These are phyloP conservation scores for Marchantia polymorpha DNA, from an alignment of 225 moss, liverwort and hornwort genomes.

Conservation along the genomic window DNA sequence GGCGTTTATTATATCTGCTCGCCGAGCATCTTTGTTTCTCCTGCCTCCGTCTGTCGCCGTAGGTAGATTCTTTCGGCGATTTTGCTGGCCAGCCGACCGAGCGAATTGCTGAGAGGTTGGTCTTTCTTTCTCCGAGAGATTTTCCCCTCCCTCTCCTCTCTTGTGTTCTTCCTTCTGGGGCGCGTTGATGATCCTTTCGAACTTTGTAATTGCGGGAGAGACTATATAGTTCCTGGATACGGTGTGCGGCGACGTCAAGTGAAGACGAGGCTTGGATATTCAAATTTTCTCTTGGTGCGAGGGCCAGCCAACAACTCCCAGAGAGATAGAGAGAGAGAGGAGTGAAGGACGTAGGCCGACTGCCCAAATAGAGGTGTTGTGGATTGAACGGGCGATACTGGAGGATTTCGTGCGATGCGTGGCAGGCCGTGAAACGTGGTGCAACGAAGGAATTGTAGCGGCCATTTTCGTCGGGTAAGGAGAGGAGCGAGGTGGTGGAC, in stretches of 20 bases:
- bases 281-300: not conserved
- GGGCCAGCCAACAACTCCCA: not conserved
- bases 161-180: not conserved
- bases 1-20: not conserved
- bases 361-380: not conserved
- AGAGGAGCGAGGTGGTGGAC: not conserved
- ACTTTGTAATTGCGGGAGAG: conserved; percentile 1
- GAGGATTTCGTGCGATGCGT: conserved; percentile 10
- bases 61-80: conserved; percentile 4
- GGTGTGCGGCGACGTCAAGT: not conserved
- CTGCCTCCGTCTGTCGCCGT: not conserved
- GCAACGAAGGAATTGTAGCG: not conserved
- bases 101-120: not conserved
- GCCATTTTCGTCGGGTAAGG: not conserved
- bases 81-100: conserved; percentile 5
- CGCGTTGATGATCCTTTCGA: not conserved
- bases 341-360: not conserved
- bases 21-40: not conserved
- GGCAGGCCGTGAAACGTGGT: not conserved
- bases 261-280: conserved; percentile 1
- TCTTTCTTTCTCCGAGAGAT: not conserved
- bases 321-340: not conserved
- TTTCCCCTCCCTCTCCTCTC: not conserved
- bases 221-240: not conserved
- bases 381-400: not conserved